Evolutionary conservation across 2,329 filamentous ascomycete genomes (phyloP).

Genomic region (Cercospora sojina): DNA sequence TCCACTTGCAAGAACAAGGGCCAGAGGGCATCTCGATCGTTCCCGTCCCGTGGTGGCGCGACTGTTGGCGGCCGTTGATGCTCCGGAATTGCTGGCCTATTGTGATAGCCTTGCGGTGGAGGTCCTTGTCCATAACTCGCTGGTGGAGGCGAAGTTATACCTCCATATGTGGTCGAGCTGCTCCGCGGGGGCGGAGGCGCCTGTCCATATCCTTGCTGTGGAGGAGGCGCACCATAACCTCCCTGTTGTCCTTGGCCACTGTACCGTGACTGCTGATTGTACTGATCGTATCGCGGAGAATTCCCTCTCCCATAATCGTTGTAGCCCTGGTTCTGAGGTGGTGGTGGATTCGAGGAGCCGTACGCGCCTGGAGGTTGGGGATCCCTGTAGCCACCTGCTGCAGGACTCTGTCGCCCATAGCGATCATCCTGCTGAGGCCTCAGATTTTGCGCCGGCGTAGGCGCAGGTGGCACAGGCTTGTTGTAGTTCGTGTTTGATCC

Average conservation of each 20-base stretch:
- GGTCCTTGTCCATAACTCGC: constrained; percentile 54
- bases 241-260: constrained; percentile 22
- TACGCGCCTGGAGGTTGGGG: constrained; percentile 42
- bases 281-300: constrained; percentile 40
- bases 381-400: constrained; percentile 25
- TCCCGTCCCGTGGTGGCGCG: constrained; percentile 54
- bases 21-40: constrained; percentile 70
- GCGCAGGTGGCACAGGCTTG: constrained; percentile 44
- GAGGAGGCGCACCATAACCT: constrained; percentile 12
- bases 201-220: constrained; percentile 15
- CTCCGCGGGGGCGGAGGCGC: constrained; percentile 21
- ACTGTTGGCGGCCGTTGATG: constrained; percentile 48
- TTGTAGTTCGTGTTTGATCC: constrained; percentile 43
- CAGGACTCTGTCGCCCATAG: constrained; percentile 36
- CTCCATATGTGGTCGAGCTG: constrained; percentile 25
- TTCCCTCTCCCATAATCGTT: constrained; percentile 35
- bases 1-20: constrained; percentile 90
- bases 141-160: constrained; percentile 41
- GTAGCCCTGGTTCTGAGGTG: constrained; percentile 32
- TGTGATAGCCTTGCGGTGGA: constrained; percentile 63
- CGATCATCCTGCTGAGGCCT: constrained; percentile 40
- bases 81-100: constrained; percentile 55
- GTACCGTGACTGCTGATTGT: constrained; percentile 30
- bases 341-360: constrained; percentile 34
- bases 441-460: constrained; percentile 39